These are phyloP conservation scores for Priceomyces haplophilus DNA, from an alignment of 805 yeast genomes.

Conservation along the genomic window DNA sequence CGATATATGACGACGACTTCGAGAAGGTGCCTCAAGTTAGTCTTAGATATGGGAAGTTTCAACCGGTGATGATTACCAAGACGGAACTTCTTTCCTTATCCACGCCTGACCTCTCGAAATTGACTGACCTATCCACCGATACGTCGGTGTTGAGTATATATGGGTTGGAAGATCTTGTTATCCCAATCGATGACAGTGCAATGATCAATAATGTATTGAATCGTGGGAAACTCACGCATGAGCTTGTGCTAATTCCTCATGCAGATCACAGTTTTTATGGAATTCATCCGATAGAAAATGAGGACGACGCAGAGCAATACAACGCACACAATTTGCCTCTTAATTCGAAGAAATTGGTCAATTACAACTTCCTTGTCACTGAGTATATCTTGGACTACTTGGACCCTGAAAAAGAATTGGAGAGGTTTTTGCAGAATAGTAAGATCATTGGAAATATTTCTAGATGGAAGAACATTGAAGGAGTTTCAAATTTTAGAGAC, in stretches of 20 bases:
- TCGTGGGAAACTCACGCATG: slow-evolving; percentile 47
- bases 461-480: slow-evolving; percentile 64
- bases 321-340: slow-evolving; percentile 44
- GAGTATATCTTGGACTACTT: slow-evolving; percentile 50
- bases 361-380: slow-evolving; percentile 56
- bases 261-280: slow-evolving; percentile 88
- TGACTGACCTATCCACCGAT: slow-evolving; percentile 42
- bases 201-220: slow-evolving; percentile 55
- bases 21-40: slow-evolving; percentile 15
- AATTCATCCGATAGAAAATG: slow-evolving; percentile 30
- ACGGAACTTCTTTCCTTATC: slow-evolving; percentile 53
- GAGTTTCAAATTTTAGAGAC: slow-evolving; percentile 73
- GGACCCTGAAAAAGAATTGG: slow-evolving; percentile 44
- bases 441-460: slow-evolving; percentile 37
- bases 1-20: slow-evolving; percentile 17
- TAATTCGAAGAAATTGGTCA: slow-evolving; percentile 44
- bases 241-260: slow-evolving; percentile 52
- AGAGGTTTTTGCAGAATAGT: slow-evolving; percentile 47
- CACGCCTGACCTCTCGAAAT: slow-evolving; percentile 40
- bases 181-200: slow-evolving; percentile 63
- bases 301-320: slow-evolving; percentile 26
- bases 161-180: slow-evolving; percentile 64
- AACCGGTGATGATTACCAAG: slow-evolving; percentile 40
- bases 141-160: slow-evolving; percentile 64
- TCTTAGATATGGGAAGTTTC: slow-evolving; percentile 51